Evolutionary conservation across 441 rosid genomes (phyloP), one percentile per base, ranked within the genome.

Genomic region (Adansonia rubrostipa): DNA sequence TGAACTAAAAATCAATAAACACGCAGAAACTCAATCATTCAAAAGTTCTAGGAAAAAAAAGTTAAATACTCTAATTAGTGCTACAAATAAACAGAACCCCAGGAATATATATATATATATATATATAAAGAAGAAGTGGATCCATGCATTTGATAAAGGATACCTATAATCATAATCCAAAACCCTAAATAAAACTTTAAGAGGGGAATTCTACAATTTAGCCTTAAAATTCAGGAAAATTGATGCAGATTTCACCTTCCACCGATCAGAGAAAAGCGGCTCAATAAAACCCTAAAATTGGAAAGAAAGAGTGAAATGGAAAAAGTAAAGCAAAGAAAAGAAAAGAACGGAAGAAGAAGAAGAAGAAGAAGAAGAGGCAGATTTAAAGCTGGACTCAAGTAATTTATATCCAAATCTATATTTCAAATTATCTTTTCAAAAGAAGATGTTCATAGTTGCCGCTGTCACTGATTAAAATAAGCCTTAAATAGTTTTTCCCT

Each of bases 371-470:
- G 40, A 5, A 81, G 74, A 82, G 69, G 81, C 76, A 81, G 78
- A 78, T 80, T 79, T 56, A 81, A 75, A 83, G 83, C 83, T 80
- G 83, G 76, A 78, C 80, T 84, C 72, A 62, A 80, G 81, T 56
- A 33, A 71, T 73, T 73, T 73, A 40, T 42, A 33, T 28, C 36
- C 13, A 79, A 62, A 24, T 45, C 54, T 5, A 28, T 11, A 19
- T 24, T 5, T 36, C 3, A 4, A 45, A n/a, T 1, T 36, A 24
- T 62, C 33, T 40, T 88, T 91, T 20, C 13, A 11, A 11, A 9
- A 50, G 53, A 13, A 3, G 17, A 51, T n/a, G 17, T 51, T 28
- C 36, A 28, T 28, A 28, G 36, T 28, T 28, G 36, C 36, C 36
- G 36, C 36, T 28, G 36, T 28, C 36, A 28, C 3, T 2, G 36